Conservation (phyloP, 495 filamentous ascomycete species). For the Lepidopterella palustris region DNA sequence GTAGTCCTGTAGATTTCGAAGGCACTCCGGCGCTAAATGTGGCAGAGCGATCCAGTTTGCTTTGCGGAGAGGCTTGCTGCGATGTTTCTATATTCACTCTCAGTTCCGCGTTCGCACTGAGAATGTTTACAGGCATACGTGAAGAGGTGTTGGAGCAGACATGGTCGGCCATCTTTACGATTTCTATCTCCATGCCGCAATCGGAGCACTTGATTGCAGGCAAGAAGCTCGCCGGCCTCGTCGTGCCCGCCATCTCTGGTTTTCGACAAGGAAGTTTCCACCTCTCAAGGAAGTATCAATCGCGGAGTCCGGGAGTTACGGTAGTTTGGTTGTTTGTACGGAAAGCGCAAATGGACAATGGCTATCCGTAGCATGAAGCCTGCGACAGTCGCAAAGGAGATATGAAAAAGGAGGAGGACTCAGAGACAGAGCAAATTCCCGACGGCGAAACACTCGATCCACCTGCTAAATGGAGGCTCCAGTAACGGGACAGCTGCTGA, state of each 20-base stretch:
- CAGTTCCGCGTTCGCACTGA: constrained; percentile 1
- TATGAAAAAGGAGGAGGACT: background rate
- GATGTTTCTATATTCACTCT: constrained; percentile 3
- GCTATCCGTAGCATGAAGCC: background rate
- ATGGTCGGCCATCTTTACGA: constrained; percentile 90
- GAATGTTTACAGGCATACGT: constrained; percentile 9
- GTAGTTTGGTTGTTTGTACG: background rate
- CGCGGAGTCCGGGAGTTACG: background rate
- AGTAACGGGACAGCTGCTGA: constrained; percentile 20
- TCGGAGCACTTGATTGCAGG: constrained; percentile 94
- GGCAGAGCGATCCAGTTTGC: constrained; percentile 15
- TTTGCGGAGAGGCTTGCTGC: constrained; percentile 15
- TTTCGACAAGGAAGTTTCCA: background rate
- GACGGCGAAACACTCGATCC: constrained; percentile 11
- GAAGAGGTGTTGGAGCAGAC: constrained; percentile 46
- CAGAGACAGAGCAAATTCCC: constrained; percentile 9
- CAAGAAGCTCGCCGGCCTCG: constrained; percentile 64
- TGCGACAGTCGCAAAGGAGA: background rate
- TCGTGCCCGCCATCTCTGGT: constrained; percentile 37
- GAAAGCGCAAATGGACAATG: background rate
- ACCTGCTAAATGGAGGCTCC: constrained; percentile 10
- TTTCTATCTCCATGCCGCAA: constrained; percentile 79
- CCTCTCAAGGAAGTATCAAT: background rate
- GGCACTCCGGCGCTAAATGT: constrained; percentile 14
- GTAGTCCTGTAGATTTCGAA: constrained; percentile 17